Evolutionary conservation across 805 yeast genomes (phyloP), one percentile per base, ranked within the genome.

Genomic region (Cyberlindnera mycetangii): DNA sequence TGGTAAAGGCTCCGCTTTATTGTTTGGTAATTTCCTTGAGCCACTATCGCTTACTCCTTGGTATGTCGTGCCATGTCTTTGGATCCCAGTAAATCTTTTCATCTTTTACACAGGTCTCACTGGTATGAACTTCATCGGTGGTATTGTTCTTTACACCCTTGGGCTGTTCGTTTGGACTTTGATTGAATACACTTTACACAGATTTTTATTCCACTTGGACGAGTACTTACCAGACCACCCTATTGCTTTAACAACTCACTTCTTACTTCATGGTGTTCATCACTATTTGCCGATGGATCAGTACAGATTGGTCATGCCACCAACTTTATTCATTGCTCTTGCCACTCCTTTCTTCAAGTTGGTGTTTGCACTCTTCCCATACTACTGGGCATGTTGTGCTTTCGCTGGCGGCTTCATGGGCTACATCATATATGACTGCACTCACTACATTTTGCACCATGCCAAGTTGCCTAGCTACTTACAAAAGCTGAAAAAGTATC

Each of bases 241-340:
- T 39, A 38, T 77, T 17, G 85, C 87, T 7, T 82, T 85, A 58
- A 79, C 96, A 1, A 47, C 89, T 34, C 99, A 93, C 66, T 93
- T 93, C 73, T 65, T 89, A 47, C 72, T 92, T 53, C 99, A 93
- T 59, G 99, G 99, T 45, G 85, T 90, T 41, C 99, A 93, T 65
- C 99, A 93, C 67, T 93, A 87, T 65, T 75, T 93, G 55, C 99
- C 99, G 51, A 93, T 95, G 99, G 99, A 93, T 70, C 79, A 78
- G 48, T 72, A 79, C 64, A 81, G 99, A 63, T 77, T 93, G 58
- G 99, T 93, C 30, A 85, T 93, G 86, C 99, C 99, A 3, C 99
- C 99, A 39, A 74, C 97, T 0, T 70, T 93, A 60, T 83, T 92
- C 52, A 51, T 83, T 14, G 66, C 76, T 3, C 69, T 93, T 51